These are phyloP conservation scores for Arabis alpina DNA, from an alignment of 345 rosid genomes.

Conservation along the genomic window DNA sequence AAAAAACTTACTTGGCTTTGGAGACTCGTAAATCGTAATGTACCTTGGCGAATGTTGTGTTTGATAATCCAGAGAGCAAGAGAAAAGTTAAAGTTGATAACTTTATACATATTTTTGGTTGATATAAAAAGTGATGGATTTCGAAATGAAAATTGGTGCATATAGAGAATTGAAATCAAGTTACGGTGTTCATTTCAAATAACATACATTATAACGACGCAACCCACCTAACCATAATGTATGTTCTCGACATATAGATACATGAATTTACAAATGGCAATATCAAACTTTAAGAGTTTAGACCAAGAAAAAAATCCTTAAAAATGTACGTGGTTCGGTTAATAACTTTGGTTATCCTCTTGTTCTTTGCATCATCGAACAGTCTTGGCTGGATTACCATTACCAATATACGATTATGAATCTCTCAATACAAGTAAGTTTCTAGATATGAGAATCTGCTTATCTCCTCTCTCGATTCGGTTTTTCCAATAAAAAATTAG, in stretches of 20 bases:
- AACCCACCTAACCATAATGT: conserved; percentile 1
- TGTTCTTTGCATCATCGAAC: conserved; percentile 8
- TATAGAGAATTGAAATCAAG: too few relatives aligned
- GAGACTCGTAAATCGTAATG: too few relatives aligned
- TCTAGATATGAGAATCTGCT: neutral
- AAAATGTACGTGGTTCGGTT: conserved; percentile 11
- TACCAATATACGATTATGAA: neutral
- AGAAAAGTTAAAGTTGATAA: too few relatives aligned
- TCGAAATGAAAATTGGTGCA: too few relatives aligned
- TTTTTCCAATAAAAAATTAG: neutral
- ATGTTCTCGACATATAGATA: conserved; percentile 8
- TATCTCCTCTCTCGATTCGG: neutral
- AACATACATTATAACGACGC: neutral
- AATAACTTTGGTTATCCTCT: conserved; percentile 9
- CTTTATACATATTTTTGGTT: too few relatives aligned
- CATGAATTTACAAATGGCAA: neutral
- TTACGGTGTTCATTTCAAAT: too few relatives aligned
- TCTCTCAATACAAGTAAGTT: conserved; percentile 16
- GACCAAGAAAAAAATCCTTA: neutral
- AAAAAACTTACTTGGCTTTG: too few relatives aligned
- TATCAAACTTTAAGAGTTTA: conserved; percentile 7
- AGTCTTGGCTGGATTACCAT: neutral
- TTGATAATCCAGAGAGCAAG: too few relatives aligned
- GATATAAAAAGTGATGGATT: too few relatives aligned
- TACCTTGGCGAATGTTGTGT: too few relatives aligned